Evolutionary conservation across 2,329 filamentous ascomycete genomes (phyloP).

Genomic region (Pezicula rhizophila): DNA sequence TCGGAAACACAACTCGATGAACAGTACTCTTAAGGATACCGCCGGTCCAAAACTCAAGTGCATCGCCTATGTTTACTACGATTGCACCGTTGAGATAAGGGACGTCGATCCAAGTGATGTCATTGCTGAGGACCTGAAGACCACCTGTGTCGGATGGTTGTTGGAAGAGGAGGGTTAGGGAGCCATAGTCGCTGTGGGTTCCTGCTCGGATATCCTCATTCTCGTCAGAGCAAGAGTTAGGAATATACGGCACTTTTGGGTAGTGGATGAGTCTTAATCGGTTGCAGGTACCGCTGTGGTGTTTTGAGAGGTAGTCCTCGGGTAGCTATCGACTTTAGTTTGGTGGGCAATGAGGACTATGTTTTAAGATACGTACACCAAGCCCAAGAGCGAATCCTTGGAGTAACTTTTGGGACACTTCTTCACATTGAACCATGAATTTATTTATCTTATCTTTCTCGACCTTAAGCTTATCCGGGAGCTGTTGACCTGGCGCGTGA

Average conservation of each 20-base stretch:
- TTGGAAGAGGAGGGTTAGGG: constrained; percentile 26
- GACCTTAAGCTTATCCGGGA: background rate
- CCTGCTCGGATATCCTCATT: background rate
- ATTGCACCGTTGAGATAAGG: constrained; percentile 19
- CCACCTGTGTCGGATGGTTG: constrained; percentile 23
- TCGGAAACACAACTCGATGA: constrained; percentile 15
- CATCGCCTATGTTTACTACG: constrained; percentile 27
- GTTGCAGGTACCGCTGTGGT: background rate
- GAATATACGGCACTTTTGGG: background rate
- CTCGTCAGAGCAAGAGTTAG: background rate
- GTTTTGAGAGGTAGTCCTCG: background rate
- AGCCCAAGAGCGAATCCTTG: background rate
- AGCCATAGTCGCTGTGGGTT: constrained; percentile 28
- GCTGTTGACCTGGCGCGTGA: background rate
- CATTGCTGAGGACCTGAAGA: constrained; percentile 21
- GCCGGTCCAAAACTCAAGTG: constrained; percentile 20
- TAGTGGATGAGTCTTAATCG: background rate
- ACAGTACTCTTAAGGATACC: constrained; percentile 17
- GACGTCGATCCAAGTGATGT: constrained; percentile 21
- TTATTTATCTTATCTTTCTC: background rate
- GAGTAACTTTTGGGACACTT: background rate
- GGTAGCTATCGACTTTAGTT: background rate
- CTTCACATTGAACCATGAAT: background rate
- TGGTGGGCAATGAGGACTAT: background rate
- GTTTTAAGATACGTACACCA: background rate